These are phyloP conservation scores for Hymenoscyphus fraxineus DNA, from an alignment of 2,329 filamentous ascomycete genomes.

Conservation along the genomic window DNA sequence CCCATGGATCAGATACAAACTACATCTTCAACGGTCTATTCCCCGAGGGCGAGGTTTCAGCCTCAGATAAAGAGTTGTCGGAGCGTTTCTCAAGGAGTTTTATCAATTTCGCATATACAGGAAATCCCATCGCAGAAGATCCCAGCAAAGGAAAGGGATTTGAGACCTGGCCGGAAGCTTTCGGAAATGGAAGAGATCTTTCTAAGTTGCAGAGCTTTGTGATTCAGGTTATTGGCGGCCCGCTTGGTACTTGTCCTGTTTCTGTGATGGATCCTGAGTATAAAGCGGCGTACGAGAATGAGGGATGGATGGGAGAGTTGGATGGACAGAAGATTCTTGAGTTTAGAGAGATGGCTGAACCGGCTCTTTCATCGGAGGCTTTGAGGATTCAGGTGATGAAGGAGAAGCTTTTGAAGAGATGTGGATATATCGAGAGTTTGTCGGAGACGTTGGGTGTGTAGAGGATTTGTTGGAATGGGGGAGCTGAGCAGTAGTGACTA, in stretches of 20 bases:
- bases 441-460: not conserved
- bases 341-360: not conserved
- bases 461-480: too few species aligned
- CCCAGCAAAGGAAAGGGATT: not conserved
- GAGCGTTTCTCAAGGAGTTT: not conserved
- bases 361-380: not conserved
- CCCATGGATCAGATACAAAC: conserved; percentile 15
- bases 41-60: conserved; percentile 6
- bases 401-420: not conserved
- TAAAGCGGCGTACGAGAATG: not conserved
- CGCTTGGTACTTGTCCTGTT: not conserved
- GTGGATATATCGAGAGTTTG: conserved; percentile 3
- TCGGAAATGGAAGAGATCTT: not conserved
- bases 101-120: conserved; percentile 7
- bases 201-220: not conserved
- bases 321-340: not conserved
- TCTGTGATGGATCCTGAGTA: not conserved
- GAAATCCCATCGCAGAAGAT: not conserved
- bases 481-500: too few species aligned
- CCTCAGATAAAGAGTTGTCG: conserved; percentile 1
- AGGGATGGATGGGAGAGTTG: not conserved
- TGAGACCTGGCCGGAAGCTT: not conserved
- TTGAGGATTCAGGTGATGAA: not conserved
- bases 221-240: not conserved
- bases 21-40: conserved; percentile 18